Base-by-base conservation (phyloP, 345 rosid genomes). In the Eucalyptus polyanthemos region DNA sequence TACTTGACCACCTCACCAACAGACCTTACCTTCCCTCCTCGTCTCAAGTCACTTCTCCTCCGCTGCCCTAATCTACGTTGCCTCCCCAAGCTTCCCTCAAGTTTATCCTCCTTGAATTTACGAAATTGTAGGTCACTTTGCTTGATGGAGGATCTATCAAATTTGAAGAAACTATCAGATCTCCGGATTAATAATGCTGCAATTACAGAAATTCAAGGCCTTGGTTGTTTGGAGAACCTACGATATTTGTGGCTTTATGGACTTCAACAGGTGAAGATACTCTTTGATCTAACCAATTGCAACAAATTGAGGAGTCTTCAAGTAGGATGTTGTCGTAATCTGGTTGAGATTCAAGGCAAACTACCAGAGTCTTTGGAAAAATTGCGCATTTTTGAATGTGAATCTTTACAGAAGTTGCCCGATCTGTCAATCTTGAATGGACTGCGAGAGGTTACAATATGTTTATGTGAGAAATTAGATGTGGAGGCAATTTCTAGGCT, bases 221-320 rank as follows among this genome's bases (percentile, higher is more conserved):
- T 60, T 60, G 67, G 8, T 60, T 12, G 16, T 60, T 6, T 60
- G 67, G 67, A 60, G 67, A 60, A 27, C 67, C 67, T 60, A 27
- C 31, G 1, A 60, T 2, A 27, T 12, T 27, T 60, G 67, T 0
- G 0, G 0, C 67, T 60, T 3, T 0, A 1, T 7, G 0, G 0
- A 0, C 31, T 60, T 60, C 4, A 7, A 60, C 67, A 60, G 31
- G 51, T 50, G 51, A 1, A 50, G 51, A 50, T 50, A 50, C 51
- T 50, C 15, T 16, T 16, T 5, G 7, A 50, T 50, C 51, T 50
- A 5, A 14, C 17, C 17, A 14, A 50, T 5, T 50, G 15, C 15
- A 14, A 50, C 51, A 50, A 50, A 14, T 16, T 50, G 14, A 14
- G 16, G 2, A 5, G 1, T 50, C 17, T 50, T 50, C 0, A 0